Base-by-base conservation (phyloP, 441 rosid genomes). In the Syzygium malaccense region DNA sequence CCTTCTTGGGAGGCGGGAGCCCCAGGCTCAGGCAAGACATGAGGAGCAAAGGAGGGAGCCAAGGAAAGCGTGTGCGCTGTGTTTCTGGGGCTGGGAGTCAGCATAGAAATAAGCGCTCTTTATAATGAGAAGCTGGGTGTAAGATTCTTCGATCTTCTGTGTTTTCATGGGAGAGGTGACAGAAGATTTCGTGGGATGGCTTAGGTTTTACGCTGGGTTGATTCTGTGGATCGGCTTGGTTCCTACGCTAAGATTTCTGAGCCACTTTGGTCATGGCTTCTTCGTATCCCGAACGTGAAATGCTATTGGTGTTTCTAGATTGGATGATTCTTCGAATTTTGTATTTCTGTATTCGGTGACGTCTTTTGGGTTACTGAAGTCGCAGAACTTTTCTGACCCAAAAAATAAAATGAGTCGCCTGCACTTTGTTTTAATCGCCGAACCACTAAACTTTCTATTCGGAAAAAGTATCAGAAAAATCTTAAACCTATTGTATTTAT, bases 1-100 rank as follows among this genome's bases (percentile, higher is more conserved):
- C 96, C 90, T 93, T 94, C 91, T 92, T 95, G 93, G 97, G 93
- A 2, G 95, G 95, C 23, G 93, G 93, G 85, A 95, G 88, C 91
- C 92, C 89, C 58, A 94, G 88, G 45, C 90, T 95, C 57, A 95
- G 86, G 91, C 94, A 96, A 90, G 97, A 92, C 97, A 96, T 95
- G 88, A 71, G 14, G 49, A 37, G 14, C 9, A 41, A 71, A 55
- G 49, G 78, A 15, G 58, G 85, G 48, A 53, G 15, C 5, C 28
- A 37, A 86, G 79, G 26, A 45, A 2, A 85, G 28, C 56, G 78
- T 62, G 86, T 49, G 89, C n/a, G 89, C 30, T 57, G 48, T 19
- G 75, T 37, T 26, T 51, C 53, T 37, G 80, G 68, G 68, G n/a
- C 68, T n/a, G 68, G 80, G 80, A 37, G 49, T n/a, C 19, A 45